Base-by-base conservation (phyloP, 176 grass and related monocot genomes). In the Avena eriantha region DNA sequence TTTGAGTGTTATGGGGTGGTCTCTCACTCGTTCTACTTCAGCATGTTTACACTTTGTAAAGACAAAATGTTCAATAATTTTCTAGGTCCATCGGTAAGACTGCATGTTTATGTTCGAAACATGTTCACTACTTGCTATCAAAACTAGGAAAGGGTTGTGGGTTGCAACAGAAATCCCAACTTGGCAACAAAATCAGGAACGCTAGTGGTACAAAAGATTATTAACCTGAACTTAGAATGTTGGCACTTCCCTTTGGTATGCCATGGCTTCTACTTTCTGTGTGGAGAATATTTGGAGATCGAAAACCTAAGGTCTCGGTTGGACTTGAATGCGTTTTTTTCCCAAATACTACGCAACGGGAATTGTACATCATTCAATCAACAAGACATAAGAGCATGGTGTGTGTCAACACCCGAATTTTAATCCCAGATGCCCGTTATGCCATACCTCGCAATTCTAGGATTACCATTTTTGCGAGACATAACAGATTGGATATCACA, bases 1-100 rank as follows among this genome's bases (percentile, higher is more conserved):
- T 67, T 67, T 67, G 14, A 34, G 64, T 34, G 14, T 67, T 29
- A 65, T 65, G 4, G 64, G 53, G 46, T 47, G 46, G 46, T 47
- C 46, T 47, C 46, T 47, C 53, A 19, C 64, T 67, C 63, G 3
- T 34, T 34, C 14, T 67, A 66, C 12, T 33, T 41, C 39, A 34
- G 51, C 15, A 33, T 67, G 2, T 7, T 66, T 34, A 67, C 29
- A 17, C 64, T 67, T 67, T 8, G 14, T 34, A 17, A 67, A 34
- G 29, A 34, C 29, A 67, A 67, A 6, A 67, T 67, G 64, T 67
- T 67, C 64, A 67, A 67, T 67, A 67, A 34, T 66, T 66, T 66
- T 66, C 0, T 7, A 5, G 4, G 61, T 12, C 12, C 26, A 23
- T 13, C 1, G 5, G 63, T 33, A 66, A 66, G 63, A 31, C 26